Evolutionary conservation across 1,284 basidiomycete species (phyloP), one percentile per base, ranked within the genome.

Genomic region (Apiotrichum sp.): DNA sequence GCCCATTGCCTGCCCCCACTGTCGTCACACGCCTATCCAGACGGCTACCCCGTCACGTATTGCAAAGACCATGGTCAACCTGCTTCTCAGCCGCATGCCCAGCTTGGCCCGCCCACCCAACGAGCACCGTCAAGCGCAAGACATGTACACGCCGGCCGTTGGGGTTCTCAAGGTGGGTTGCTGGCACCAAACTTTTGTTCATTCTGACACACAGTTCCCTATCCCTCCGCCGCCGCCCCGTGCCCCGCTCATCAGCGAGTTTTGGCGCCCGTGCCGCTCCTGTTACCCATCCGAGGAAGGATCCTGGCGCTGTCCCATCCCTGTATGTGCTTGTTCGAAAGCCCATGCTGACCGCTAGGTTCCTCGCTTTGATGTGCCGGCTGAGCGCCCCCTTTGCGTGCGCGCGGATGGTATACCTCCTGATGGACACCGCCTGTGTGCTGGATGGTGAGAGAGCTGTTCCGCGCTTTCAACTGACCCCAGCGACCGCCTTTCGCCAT

Each of bases 1-100:
- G 73, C 62, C 62, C 40, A 45, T 62, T 38, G 54, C 61, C 1
- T 64, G 62, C 32, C 62, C 62, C 2, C 62, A 64, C 43, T 64
- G 62, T 47, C 60, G 62, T 7, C 50, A 60, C 47, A 16, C 60
- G 1, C 62, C 62, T 1, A 53, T 64, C 40, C 58, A 62, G 47
- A 47, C 49, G 0, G 62, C 62, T 2, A 58, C 53, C 6, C 61
- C 62, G 3, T 55, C 47, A 3, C 57, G 60, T n/a, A 29, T 64
- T 9, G 56, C 59, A 11, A 62, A 56, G 48, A 56, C 56, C 7
- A 58, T 64, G 61, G 56, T 59, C 46, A 32, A 34, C n/a, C 34
- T 64, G 14, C 60, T 64, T 29, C 56, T 64, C 6, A 31, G 45
- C 11, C 53, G 50, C 31, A 52, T 53, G 36, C 60, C 62, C 4